These are phyloP conservation scores for Phtheirospermum japonicum DNA, from an alignment of 257 asterid genomes.

Conservation along the genomic window DNA sequence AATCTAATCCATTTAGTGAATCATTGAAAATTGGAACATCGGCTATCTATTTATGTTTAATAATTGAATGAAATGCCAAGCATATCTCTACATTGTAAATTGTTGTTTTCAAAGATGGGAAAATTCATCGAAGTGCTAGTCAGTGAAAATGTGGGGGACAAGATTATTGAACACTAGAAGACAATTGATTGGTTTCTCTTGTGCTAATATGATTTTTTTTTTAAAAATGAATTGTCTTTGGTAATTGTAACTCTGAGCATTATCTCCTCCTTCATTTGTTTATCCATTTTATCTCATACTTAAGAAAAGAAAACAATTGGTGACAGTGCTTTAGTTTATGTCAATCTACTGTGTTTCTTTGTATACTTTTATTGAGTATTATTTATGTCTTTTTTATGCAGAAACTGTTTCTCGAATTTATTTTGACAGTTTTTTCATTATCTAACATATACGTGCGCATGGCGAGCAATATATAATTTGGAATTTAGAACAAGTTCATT, in stretches of 20 bases:
- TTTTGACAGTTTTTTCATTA: not conserved
- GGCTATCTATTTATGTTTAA: constrained; percentile 2
- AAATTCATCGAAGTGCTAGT: too few relatives aligned
- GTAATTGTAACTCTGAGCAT: not conserved
- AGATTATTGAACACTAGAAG: too few relatives aligned
- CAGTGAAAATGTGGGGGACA: too few relatives aligned
- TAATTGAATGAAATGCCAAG: constrained; percentile 12
- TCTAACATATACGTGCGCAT: not conserved
- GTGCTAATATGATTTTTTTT: too few relatives aligned
- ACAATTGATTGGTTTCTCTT: too few relatives aligned
- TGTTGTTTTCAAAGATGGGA: constrained; percentile 2
- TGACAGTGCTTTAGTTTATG: too few relatives aligned
- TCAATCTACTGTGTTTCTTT: too few relatives aligned
- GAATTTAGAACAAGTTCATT: not conserved
- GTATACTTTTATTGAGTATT: not conserved
- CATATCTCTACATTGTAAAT: constrained; percentile 9
- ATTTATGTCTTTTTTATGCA: constrained; percentile 19
- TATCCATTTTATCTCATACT: too few relatives aligned
- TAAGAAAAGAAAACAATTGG: too few relatives aligned
- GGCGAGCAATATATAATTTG: not conserved
- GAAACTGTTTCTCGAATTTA: constrained; percentile 15
- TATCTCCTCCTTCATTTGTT: too few relatives aligned
- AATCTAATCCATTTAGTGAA: constrained; percentile 2
- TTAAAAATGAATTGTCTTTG: not conserved
- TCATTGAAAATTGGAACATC: not conserved